Percentiles rank a stretch among this genome's conserved stretches.
Evolutionary conservation across 306 rosid genomes (phyloP).

Genomic region (Pachyrhizus erosus): DNA sequence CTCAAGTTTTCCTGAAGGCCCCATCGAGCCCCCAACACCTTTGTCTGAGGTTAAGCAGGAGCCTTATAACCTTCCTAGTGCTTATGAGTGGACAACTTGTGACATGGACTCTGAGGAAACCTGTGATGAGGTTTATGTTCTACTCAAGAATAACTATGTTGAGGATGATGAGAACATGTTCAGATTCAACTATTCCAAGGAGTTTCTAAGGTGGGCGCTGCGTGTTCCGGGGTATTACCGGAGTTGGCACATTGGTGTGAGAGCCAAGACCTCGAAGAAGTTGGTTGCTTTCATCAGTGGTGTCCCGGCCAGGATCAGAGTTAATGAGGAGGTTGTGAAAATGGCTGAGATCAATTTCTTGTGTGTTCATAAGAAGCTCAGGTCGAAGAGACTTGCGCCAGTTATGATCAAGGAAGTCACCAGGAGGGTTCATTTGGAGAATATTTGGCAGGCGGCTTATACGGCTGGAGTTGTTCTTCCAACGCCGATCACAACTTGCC

Average conservation of each 20-base stretch:
- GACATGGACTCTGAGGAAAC: slow-evolving; percentile 42
- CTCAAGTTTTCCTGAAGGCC: slow-evolving; percentile 63
- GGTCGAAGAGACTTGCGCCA: slow-evolving; percentile 83
- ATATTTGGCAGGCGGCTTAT: slow-evolving; percentile 87
- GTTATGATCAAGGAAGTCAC: slow-evolving; percentile 92
- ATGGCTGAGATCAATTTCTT: slow-evolving; percentile 90
- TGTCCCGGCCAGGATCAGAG: slow-evolving; percentile 81
- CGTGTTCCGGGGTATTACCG: slow-evolving; percentile 67
- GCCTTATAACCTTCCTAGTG: slow-evolving; percentile 74
- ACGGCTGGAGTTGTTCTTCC: slow-evolving; percentile 94
- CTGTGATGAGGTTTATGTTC: slow-evolving; percentile 45
- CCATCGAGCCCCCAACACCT: slow-evolving; percentile 70
- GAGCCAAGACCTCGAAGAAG: slow-evolving; percentile 61
- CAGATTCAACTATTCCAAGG: slow-evolving; percentile 81
- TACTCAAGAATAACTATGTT: slow-evolving; percentile 68
- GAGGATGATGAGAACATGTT: slow-evolving; percentile 63
- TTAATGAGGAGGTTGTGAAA: slow-evolving; percentile 56
- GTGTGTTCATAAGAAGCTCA: slow-evolving; percentile 86
- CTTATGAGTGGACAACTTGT: slow-evolving; percentile 54
- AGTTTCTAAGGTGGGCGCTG: slow-evolving; percentile 80
- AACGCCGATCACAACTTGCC: slow-evolving; percentile 58
- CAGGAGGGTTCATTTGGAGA: slow-evolving; percentile 86
- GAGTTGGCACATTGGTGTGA: slow-evolving; percentile 86
- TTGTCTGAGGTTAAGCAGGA: slow-evolving; percentile 78
- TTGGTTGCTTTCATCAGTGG: slow-evolving; percentile 72